Evolutionary conservation across 148 eudicot genomes (phyloP).

Genomic region (Rhododendron williamsianum): DNA sequence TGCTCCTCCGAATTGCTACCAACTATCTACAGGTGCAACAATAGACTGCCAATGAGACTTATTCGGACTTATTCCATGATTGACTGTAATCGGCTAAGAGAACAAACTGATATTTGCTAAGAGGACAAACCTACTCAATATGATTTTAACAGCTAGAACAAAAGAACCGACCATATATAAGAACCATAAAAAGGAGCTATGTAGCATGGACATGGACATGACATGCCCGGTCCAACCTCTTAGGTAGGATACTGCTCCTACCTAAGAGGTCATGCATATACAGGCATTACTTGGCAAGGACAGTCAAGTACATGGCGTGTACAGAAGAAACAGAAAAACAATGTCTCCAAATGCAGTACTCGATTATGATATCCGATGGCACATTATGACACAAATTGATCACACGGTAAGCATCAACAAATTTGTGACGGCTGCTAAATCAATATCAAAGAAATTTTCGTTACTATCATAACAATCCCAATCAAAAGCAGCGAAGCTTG

Average conservation of each 20-base stretch:
- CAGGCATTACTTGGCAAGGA: neutral
- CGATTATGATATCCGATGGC: neutral
- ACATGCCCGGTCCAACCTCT: neutral
- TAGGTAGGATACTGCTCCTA: neutral
- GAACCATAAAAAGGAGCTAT: neutral
- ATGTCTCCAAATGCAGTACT: neutral
- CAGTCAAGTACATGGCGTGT: neutral
- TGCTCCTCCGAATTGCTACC: slow-evolving; percentile 80
- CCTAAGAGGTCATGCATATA: neutral
- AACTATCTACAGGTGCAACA: slow-evolving; percentile 36
- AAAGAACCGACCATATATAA: neutral
- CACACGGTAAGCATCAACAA: neutral
- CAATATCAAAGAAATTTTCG: neutral
- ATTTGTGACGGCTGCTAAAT: neutral
- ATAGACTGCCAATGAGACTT: neutral
- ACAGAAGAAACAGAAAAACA: neutral
- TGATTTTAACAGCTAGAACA: neutral
- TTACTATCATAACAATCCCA: neutral
- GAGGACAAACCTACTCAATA: neutral
- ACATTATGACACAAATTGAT: neutral
- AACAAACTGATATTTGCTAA: neutral
- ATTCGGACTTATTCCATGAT: neutral
- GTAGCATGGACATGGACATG: neutral
- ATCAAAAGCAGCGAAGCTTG: neutral
- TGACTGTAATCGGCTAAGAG: neutral